Evolutionary conservation across 495 filamentous ascomycete species (phyloP), one percentile per base, ranked within the genome.

Genomic region (Aspergillus funiculosus): DNA sequence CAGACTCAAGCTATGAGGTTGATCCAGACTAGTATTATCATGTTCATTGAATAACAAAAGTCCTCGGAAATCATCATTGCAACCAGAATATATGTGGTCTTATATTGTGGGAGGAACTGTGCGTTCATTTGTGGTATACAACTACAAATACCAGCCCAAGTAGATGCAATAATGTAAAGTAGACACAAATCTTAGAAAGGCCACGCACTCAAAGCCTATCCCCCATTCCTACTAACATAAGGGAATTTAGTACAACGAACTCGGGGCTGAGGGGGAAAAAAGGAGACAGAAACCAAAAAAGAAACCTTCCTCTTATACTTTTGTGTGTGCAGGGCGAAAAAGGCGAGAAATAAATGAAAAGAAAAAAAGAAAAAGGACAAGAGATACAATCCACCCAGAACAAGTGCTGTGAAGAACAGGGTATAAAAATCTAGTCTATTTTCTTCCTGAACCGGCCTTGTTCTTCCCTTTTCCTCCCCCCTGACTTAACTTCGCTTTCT

Each of bases 401-500:
- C 35, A 41, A 21, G 20, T 52, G 36, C 28, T 39, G 27, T 38
- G 46, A 47, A 43, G 37, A 52, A 52, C 50, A 46, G 50, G 50
- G 50, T 52, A 52, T 52, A 52, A 52, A 46, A 43, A 29, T 54
- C 30, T 52, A 44, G 34, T 55, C 56, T 59, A 59, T 59, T 54
- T 60, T 38, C 60, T 63, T 40, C 52, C 57, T 25, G 46, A 48
- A 27, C 46, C 46, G 37, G 37, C 37, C 58, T 66, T 63, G 46
- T 55, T 61, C 55, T 69, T 68, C 30, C 50, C 52, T 41, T 59
- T 62, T 22, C 53, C 53, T 27, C 51, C 56, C 40, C 49, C 51
- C 22, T 50, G 46, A 34, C 46, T 37, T 28, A 59, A 43, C 52
- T 62, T 62, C 34, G 56, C 52, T 61, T 68, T 73, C 58, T 71